These are phyloP conservation scores for Saccharomycopsis babjevae DNA, from an alignment of 805 yeast species.

Conservation along the genomic window DNA sequence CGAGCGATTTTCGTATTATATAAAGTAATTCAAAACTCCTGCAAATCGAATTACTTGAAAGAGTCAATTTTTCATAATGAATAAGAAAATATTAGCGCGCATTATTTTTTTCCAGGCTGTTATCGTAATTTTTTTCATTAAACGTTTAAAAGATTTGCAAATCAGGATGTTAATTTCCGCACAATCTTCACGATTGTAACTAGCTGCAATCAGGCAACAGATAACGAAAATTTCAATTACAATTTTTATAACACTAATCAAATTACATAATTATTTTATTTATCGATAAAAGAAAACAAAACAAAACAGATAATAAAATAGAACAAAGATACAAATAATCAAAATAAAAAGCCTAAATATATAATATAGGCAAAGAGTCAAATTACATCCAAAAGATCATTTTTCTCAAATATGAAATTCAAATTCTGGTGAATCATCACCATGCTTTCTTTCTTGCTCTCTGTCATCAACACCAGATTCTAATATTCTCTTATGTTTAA, in stretches of 20 bases:
- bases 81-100: neutral
- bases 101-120: neutral
- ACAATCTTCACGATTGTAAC: neutral
- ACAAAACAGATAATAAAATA: neutral
- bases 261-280: neutral
- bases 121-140: neutral
- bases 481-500: neutral
- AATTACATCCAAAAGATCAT: neutral
- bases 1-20: neutral
- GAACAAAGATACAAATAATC: neutral
- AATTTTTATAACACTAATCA: neutral
- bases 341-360: neutral
- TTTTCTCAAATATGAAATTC: neutral
- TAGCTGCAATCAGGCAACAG: neutral
- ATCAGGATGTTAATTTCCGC: neutral
- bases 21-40: neutral
- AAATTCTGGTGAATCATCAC: neutral
- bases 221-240: neutral
- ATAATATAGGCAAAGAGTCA: neutral
- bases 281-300: neutral
- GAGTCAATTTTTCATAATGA: neutral
- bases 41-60: neutral
- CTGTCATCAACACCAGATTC: constrained; percentile 3
- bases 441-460: constrained; percentile 6
- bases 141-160: neutral